Conservation (phyloP, 192 early-diverging fungal species). For the Piromyces sp. region DNA sequence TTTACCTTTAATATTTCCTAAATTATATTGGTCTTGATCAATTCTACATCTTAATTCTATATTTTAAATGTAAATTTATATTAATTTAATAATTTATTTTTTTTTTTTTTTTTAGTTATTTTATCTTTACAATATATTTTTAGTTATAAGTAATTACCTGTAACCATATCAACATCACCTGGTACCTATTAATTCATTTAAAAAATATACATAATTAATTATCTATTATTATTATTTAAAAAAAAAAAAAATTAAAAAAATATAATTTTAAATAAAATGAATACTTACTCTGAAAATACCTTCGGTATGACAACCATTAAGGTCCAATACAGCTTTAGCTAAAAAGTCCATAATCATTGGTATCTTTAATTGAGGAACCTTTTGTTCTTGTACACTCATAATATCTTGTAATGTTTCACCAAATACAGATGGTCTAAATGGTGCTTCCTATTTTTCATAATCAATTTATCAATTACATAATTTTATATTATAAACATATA, state of each 20-base stretch:
- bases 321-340: conserved; percentile 45
- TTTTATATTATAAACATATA: too few species aligned
- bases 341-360: conserved; percentile 73
- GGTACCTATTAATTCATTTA: conserved; percentile 25
- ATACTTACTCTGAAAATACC: conserved; percentile 69
- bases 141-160: conserved; percentile 32
- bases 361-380: conserved; percentile 28
- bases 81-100: too few species aligned
- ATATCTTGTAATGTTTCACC: conserved; percentile 76
- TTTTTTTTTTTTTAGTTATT: too few species aligned
- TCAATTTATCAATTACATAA: background rate
- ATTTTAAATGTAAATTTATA: too few species aligned
- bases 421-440: conserved; percentile 73
- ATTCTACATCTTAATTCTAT: conserved; percentile 53
- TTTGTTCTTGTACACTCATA: conserved; percentile 32
- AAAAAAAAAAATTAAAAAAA: too few species aligned
- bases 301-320: conserved; percentile 65
- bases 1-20: conserved; percentile 43
- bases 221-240: too few species aligned
- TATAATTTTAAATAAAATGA: too few species aligned
- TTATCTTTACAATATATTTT: too few species aligned
- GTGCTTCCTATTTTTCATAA: conserved; percentile 32
- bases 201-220: too few species aligned
- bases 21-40: conserved; percentile 62
- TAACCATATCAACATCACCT: conserved; percentile 73